A percentile compares a stretch with the other conserved stretches of the same genome.
Conservation (phyloP, 768 basidiomycete genomes). For the Lactarius akahatsu region DNA sequence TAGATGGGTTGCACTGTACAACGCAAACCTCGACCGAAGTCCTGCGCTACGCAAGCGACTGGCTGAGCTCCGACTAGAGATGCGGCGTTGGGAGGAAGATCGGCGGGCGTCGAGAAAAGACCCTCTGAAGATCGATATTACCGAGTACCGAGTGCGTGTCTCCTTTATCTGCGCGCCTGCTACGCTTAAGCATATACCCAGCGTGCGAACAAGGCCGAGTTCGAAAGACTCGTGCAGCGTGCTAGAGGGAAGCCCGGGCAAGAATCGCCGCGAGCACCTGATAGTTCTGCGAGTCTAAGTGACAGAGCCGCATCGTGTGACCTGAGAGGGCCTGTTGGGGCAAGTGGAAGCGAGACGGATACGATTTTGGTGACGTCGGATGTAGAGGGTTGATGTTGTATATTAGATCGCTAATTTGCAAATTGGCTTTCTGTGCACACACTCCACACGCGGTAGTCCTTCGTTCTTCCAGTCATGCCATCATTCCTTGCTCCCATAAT, state of each 20-base stretch:
- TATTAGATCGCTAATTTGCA: conserved; percentile 5
- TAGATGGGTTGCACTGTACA: conserved; percentile 34
- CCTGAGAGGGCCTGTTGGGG: not conserved
- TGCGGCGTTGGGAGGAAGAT: conserved; percentile 32
- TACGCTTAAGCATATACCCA: not conserved
- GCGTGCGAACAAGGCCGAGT: conserved; percentile 29
- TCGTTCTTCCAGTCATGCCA: conserved; percentile 16
- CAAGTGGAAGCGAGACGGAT: conserved; percentile 1
- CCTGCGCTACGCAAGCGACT: conserved; percentile 20
- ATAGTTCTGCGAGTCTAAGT: not conserved
- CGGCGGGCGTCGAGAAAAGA: conserved; percentile 15
- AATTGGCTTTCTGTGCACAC: not conserved
- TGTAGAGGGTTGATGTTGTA: conserved; percentile 12
- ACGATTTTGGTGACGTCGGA: conserved; percentile 22
- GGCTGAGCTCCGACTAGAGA: conserved; percentile 27
- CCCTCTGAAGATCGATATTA: conserved; percentile 16
- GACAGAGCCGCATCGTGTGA: not conserved
- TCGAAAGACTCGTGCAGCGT: conserved; percentile 23
- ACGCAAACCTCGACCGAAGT: conserved; percentile 33
- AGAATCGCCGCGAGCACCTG: not conserved
- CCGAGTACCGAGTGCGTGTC: conserved; percentile 23
- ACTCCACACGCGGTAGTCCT: not conserved
- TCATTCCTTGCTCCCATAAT: conserved; percentile 22
- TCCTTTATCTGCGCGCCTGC: not conserved
- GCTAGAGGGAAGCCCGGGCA: conserved; percentile 12